phyloP scores from a whole-genome alignment of 148 eudicot species.

The Arctostaphylos glauca region DNA sequence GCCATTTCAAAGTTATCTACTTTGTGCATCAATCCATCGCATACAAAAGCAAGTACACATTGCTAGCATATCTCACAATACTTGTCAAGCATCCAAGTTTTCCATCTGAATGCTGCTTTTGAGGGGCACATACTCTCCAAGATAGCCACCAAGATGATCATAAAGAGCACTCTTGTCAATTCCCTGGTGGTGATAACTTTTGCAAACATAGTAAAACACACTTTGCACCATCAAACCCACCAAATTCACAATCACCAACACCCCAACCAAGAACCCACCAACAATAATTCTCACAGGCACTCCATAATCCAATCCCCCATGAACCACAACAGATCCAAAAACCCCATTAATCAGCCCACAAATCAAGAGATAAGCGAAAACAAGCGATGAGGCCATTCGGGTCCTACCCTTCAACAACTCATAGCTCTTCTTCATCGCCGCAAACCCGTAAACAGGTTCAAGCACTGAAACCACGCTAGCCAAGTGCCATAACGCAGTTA shows the following conservation, averaged over 20 bases:
- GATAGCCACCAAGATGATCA: slow-evolving; percentile 95
- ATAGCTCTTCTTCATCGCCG: slow-evolving; percentile 84
- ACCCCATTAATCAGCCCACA: slow-evolving; percentile 69
- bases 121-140: slow-evolving; percentile 96
- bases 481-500: slow-evolving; percentile 87
- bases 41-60: neutral
- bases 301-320: slow-evolving; percentile 45
- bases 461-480: slow-evolving; percentile 87
- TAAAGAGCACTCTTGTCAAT: slow-evolving; percentile 80
- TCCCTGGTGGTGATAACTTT: slow-evolving; percentile 81
- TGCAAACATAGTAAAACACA: slow-evolving; percentile 97
- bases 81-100: slow-evolving; percentile 45
- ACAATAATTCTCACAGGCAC: slow-evolving; percentile 56
- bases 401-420: slow-evolving; percentile 70
- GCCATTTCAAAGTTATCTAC: neutral
- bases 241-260: slow-evolving; percentile 82
- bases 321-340: slow-evolving; percentile 67
- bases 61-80: neutral
- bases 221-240: slow-evolving; percentile 86
- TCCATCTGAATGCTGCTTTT: slow-evolving; percentile 96
- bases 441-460: slow-evolving; percentile 75
- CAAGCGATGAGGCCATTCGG: slow-evolving; percentile 52
- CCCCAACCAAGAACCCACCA: slow-evolving; percentile 90
- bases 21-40: neutral
- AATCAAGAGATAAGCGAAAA: slow-evolving; percentile 53